A percentile compares a stretch with the other conserved stretches of the same genome.
phyloP scores from a whole-genome alignment of 192 early-diverging fungal genomes.

The Ambispora gerdemannii region DNA sequence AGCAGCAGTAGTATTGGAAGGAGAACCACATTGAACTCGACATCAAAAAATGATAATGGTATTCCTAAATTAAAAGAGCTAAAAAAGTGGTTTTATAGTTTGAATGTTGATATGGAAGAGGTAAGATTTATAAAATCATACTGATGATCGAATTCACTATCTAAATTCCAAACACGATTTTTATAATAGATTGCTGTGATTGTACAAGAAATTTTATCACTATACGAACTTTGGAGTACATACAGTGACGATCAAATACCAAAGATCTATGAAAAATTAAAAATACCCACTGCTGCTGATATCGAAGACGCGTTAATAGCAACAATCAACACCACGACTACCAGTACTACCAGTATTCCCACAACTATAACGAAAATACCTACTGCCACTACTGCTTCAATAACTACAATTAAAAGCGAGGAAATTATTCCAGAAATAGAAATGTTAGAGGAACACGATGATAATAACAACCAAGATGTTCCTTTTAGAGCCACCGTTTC shows the following conservation, averaged over 20 bases:
- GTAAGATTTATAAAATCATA: conserved; percentile 34
- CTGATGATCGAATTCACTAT: not conserved
- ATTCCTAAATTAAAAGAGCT: conserved; percentile 55
- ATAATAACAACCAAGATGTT: too few relatives aligned
- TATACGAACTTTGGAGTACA: conserved; percentile 68
- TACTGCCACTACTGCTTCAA: not conserved
- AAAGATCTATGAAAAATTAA: conserved; percentile 44
- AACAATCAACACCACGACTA: not conserved
- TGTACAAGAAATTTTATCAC: conserved; percentile 67
- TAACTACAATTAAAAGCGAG: too few relatives aligned
- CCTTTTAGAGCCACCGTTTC: too few relatives aligned
- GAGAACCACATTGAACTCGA: conserved; percentile 19
- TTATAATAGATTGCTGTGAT: conserved; percentile 61
- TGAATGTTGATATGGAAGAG: conserved; percentile 78
- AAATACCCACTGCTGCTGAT: conserved; percentile 1
- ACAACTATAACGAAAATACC: not conserved
- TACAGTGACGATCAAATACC: conserved; percentile 60
- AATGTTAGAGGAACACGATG: too few relatives aligned
- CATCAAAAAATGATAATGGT: conserved; percentile 33
- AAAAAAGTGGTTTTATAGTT: conserved; percentile 73
- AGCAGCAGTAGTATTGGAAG: conserved; percentile 6
- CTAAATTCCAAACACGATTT: not conserved
- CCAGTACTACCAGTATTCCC: not conserved
- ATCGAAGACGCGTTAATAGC: not conserved
- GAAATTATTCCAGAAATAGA: too few relatives aligned